Evolutionary conservation across 176 grass and related monocot genomes (phyloP).

Genomic region (Zoysia pacifica): DNA sequence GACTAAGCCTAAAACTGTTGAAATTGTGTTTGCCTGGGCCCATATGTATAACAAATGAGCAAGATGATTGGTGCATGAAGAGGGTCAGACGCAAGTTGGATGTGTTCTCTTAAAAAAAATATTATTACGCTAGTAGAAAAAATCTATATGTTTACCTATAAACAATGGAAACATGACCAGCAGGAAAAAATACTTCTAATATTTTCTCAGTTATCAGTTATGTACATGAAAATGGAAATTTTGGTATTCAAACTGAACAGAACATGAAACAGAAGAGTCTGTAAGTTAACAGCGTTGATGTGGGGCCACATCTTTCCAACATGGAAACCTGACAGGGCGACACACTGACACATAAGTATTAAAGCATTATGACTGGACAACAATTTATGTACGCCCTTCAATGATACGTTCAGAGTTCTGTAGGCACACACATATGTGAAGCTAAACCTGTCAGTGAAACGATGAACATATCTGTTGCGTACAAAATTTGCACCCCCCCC

Average conservation of each 20-base stretch:
- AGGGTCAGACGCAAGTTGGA: no score
- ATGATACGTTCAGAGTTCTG: background rate
- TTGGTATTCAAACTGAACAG: background rate
- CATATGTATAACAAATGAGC: no score
- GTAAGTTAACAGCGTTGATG: background rate
- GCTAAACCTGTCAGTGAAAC: background rate
- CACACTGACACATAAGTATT: background rate
- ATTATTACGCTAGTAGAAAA: no score
- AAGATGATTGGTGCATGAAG: no score
- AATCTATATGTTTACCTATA: background rate
- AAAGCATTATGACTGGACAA: background rate
- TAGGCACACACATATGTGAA: conserved; percentile 1
- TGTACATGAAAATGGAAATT: background rate
- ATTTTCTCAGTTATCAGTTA: background rate
- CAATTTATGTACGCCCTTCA: background rate
- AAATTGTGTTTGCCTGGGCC: no score
- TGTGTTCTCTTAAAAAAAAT: no score
- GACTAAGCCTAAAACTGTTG: no score
- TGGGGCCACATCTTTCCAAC: background rate
- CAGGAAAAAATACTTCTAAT: background rate
- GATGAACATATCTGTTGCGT: background rate
- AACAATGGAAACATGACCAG: background rate
- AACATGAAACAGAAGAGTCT: background rate
- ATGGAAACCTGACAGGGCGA: background rate
- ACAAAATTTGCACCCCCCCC: background rate